Percentiles rank a stretch among this genome's conserved stretches.
Evolutionary conservation across 352 stramenopile species (phyloP).

Genomic region (Pythium monospermum): DNA sequence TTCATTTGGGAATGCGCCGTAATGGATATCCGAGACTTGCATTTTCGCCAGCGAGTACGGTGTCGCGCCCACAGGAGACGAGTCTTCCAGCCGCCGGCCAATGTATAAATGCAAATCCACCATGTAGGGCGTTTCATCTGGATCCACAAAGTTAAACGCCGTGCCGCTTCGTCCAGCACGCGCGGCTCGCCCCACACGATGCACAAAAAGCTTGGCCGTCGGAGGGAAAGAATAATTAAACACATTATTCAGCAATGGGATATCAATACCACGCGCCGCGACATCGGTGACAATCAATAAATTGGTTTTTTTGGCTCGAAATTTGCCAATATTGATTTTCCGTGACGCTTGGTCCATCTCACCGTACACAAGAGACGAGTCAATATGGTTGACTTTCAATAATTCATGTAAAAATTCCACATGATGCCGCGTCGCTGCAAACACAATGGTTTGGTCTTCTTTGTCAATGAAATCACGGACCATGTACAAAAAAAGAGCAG

Average conservation of each 20-base stretch:
- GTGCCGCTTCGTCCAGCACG: slow-evolving; percentile 93
- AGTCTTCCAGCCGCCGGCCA: slow-evolving; percentile 78
- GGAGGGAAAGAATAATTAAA: slow-evolving; percentile 95
- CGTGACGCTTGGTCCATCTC: slow-evolving; percentile 92
- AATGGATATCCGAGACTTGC: slow-evolving; percentile 96
- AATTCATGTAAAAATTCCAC: slow-evolving; percentile 98
- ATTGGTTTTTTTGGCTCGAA: slow-evolving; percentile 86
- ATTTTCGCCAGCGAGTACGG: slow-evolving; percentile 92
- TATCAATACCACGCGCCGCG: slow-evolving; percentile 93
- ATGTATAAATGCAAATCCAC: slow-evolving; percentile 97
- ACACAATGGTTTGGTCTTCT: slow-evolving; percentile 96
- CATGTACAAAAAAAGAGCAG: slow-evolving; percentile 95
- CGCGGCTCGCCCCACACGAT: slow-evolving; percentile 95
- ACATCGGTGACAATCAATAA: slow-evolving; percentile 94
- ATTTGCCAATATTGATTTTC: slow-evolving; percentile 89
- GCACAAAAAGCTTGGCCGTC: slow-evolving; percentile 93
- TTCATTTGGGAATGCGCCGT: slow-evolving; percentile 95
- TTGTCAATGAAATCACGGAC: slow-evolving; percentile 92
- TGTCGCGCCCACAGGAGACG: slow-evolving; percentile 42
- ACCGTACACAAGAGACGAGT: slow-evolving; percentile 90
- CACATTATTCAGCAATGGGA: slow-evolving; percentile 95
- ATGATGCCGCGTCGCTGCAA: slow-evolving; percentile 97
- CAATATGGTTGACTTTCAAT: slow-evolving; percentile 74
- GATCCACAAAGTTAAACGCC: slow-evolving; percentile 96
- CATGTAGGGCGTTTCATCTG: slow-evolving; percentile 98